A percentile compares a stretch with the other conserved stretches of the same genome.
These are phyloP conservation scores for Cladosporium sp. DNA, from an alignment of 2,329 filamentous ascomycete species.

Conservation along the genomic window DNA sequence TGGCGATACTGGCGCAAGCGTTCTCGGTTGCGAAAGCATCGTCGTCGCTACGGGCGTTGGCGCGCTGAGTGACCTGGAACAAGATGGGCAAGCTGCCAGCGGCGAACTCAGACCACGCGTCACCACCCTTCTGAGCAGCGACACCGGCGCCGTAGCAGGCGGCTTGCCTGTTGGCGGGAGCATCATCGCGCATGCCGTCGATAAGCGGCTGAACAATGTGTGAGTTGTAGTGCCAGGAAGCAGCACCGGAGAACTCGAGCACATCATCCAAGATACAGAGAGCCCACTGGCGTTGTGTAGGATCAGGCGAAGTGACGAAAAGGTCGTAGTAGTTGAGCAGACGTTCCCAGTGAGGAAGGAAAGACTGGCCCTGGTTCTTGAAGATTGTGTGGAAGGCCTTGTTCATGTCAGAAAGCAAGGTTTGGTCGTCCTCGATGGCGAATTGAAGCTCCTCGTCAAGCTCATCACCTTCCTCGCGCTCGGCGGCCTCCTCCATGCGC, in stretches of 20 bases:
- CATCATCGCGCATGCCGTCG: slow-evolving; percentile 77
- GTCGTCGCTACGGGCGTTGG: slow-evolving; percentile 81
- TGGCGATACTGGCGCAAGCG: slow-evolving; percentile 91
- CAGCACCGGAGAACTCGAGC: slow-evolving; percentile 87
- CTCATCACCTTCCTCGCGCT: slow-evolving; percentile 70
- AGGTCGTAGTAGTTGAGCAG: slow-evolving; percentile 79
- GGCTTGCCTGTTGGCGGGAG: slow-evolving; percentile 89
- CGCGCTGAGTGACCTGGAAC: slow-evolving; percentile 77
- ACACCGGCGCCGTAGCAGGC: slow-evolving; percentile 95
- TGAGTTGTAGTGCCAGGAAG: slow-evolving; percentile 80
- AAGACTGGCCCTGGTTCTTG: slow-evolving; percentile 84
- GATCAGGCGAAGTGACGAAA: slow-evolving; percentile 76
- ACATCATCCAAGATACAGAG: slow-evolving; percentile 98
- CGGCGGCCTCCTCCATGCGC: slow-evolving; percentile 77
- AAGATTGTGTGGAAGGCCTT: slow-evolving; percentile 99
- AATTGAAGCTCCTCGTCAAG: slow-evolving; percentile 81
- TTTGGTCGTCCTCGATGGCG: slow-evolving; percentile 96
- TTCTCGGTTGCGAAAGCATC: slow-evolving; percentile 98
- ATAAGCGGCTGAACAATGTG: slow-evolving; percentile 85
- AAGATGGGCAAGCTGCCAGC: slow-evolving; percentile 73
- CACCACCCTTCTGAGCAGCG: slow-evolving; percentile 86
- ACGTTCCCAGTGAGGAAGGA: slow-evolving; percentile 83
- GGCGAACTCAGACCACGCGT: slow-evolving; percentile 82
- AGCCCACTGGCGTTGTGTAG: slow-evolving; percentile 97
- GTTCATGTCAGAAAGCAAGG: slow-evolving; percentile 97